Evolutionary conservation across 345 rosid species (phyloP), one percentile per base, ranked within the genome.

Genomic region (Geranium rotundifolium): DNA sequence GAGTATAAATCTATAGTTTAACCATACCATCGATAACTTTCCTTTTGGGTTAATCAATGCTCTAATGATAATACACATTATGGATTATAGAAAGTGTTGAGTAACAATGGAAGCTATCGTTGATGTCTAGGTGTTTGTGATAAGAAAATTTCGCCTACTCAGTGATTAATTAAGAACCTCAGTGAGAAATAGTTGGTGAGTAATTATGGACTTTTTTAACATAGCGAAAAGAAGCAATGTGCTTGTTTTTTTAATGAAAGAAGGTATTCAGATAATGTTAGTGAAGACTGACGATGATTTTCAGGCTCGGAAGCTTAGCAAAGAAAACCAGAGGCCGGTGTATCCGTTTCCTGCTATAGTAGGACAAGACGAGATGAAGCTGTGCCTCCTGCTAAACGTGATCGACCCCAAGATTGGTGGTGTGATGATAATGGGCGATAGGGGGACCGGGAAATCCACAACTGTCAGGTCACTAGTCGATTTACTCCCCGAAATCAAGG

Each of bases 401-500:
- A 93, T 89, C 29, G 98, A 93, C 75, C 97, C 97, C 29, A 87
- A 87, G 87, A 89, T 89, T 67, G 96, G 98, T 13, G 97, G 95
- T 57, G 96, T 91, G 59, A 88, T 91, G 96, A 88, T 91, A 54
- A 91, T 91, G 97, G 97, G 95, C 29, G 96, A 91, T 69, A 85
- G 97, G 72, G 97, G 97, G 64, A 88, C 96, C 0, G 95, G 97
- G 46, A 88, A 91, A 77, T 89, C 96, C 56, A 91, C 97, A 7
- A 71, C 96, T 0, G 99, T 93, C 54, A 82, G 97, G 77, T 93
- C 99, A 0, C 72, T 93, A 75, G 89, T 86, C 16, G 99, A 93
- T 81, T 72, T 90, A 57, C 85, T 93, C 34, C 99, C 99, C 1
- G 86, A 90, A 78, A 93, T 93, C 66, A 74, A 56, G 67, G 95